phyloP scores from a whole-genome alignment of 768 basidiomycete species.

The Tricholoma hemisulphureum region DNA sequence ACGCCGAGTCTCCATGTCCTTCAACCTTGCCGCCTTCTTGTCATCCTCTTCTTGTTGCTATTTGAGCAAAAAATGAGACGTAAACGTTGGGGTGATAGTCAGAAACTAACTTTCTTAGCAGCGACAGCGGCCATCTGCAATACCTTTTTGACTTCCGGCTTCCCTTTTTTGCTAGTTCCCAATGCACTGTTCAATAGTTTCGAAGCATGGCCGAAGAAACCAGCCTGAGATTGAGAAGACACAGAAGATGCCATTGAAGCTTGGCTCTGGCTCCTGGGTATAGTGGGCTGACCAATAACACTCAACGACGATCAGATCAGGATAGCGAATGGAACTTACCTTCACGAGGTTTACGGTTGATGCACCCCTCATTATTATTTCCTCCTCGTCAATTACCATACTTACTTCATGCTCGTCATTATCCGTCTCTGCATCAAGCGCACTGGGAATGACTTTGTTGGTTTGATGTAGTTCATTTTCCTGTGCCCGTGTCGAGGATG shows the following conservation, averaged over 20 bases:
- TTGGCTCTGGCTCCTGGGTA: conserved; percentile 50
- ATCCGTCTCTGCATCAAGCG: conserved; percentile 40
- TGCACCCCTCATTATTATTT: conserved; percentile 37
- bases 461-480: conserved; percentile 15
- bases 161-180: conserved; percentile 67
- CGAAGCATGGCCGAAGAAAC: conserved; percentile 70
- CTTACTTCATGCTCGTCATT: conserved; percentile 34
- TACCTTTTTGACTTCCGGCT: conserved; percentile 74
- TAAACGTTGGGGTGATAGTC: neutral
- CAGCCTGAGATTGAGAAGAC: conserved; percentile 49
- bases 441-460: conserved; percentile 23
- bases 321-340: conserved; percentile 32
- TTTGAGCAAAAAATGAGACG: conserved; percentile 9
- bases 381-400: conserved; percentile 36
- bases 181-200: conserved; percentile 67
- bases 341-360: conserved; percentile 39
- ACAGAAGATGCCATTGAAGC: conserved; percentile 51
- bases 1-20: conserved; percentile 83
- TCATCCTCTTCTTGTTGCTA: conserved; percentile 90
- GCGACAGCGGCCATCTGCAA: conserved; percentile 78
- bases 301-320: conserved; percentile 1
- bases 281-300: conserved; percentile 21
- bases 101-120: conserved; percentile 77
- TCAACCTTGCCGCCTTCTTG: conserved; percentile 69
- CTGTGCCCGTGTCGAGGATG: conserved; percentile 3